These are phyloP conservation scores for Phylloporus sp. DNA, from an alignment of 1,284 basidiomycete genomes.

Conservation along the genomic window DNA sequence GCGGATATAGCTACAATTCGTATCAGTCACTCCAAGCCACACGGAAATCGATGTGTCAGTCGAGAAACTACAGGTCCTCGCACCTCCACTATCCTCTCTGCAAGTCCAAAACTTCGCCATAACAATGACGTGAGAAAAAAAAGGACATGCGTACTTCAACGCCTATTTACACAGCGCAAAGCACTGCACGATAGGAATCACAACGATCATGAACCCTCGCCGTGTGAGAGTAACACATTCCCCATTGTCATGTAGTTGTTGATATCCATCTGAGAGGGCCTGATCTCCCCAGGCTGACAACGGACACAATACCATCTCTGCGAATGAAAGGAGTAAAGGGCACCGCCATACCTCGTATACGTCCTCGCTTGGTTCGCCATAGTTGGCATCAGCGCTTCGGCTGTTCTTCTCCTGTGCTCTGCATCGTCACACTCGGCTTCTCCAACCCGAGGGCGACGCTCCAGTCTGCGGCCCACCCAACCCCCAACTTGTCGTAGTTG, in stretches of 20 bases:
- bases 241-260: slow-evolving; percentile 86
- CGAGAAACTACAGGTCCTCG: no score
- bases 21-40: no score
- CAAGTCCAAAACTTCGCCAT: no score
- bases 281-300: slow-evolving; percentile 49
- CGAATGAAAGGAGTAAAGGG: neutral
- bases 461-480: slow-evolving; percentile 78
- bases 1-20: no score
- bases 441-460: slow-evolving; percentile 58
- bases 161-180: slow-evolving; percentile 61
- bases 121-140: no score
- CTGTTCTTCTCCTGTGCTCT: no score
- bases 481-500: slow-evolving; percentile 71
- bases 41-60: no score
- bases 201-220: slow-evolving; percentile 78
- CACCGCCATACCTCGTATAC: slow-evolving; percentile 39
- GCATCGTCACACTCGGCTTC: slow-evolving; percentile 1
- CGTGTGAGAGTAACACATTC: slow-evolving; percentile 76
- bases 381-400: slow-evolving; percentile 32
- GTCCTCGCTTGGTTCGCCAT: slow-evolving; percentile 44
- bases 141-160: slow-evolving; percentile 45
- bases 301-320: no score
- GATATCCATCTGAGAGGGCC: slow-evolving; percentile 47
- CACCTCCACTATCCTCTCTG: no score
- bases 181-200: slow-evolving; percentile 60